These are phyloP conservation scores for Ganoderma sp. DNA, from an alignment of 1,284 basidiomycete species.

Conservation along the genomic window DNA sequence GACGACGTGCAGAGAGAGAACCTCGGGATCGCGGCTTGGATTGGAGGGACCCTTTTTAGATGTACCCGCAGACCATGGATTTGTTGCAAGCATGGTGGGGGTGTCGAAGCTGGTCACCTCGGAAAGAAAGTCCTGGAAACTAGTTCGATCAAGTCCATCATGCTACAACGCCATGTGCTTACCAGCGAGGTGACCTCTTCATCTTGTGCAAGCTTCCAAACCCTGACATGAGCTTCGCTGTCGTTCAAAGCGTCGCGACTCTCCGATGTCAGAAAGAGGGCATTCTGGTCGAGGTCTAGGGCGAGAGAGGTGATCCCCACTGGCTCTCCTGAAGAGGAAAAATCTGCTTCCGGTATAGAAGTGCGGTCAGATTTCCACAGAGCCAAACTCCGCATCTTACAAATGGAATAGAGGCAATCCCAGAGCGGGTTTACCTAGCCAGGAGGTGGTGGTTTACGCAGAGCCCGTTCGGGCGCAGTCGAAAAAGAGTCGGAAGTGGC, in stretches of 20 bases:
- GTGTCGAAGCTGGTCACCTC: slow-evolving; percentile 36
- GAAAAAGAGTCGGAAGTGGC: neutral
- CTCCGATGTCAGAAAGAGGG: slow-evolving; percentile 67
- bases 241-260: slow-evolving; percentile 57
- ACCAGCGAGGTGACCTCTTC: slow-evolving; percentile 24
- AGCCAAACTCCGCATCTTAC: slow-evolving; percentile 17
- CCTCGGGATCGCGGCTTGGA: slow-evolving; percentile 29
- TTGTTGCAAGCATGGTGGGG: slow-evolving; percentile 31
- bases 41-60: slow-evolving; percentile 5
- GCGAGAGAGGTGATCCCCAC: slow-evolving; percentile 51
- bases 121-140: slow-evolving; percentile 20
- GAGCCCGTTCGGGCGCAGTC: neutral
- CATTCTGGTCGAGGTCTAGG: slow-evolving; percentile 72
- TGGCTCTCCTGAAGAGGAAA: slow-evolving; percentile 13
- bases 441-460: neutral
- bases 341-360: slow-evolving; percentile 15
- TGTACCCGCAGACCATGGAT: slow-evolving; percentile 35
- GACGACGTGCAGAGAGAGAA: slow-evolving; percentile 38
- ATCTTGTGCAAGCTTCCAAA: slow-evolving; percentile 51
- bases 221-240: slow-evolving; percentile 44
- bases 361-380: slow-evolving; percentile 7
- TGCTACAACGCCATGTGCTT: neutral
- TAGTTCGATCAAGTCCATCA: neutral
- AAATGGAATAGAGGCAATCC: neutral
- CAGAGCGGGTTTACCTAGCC: neutral